phyloP scores from a whole-genome alignment of 192 early-diverging fungal genomes.

The Linnemannia exigua region DNA sequence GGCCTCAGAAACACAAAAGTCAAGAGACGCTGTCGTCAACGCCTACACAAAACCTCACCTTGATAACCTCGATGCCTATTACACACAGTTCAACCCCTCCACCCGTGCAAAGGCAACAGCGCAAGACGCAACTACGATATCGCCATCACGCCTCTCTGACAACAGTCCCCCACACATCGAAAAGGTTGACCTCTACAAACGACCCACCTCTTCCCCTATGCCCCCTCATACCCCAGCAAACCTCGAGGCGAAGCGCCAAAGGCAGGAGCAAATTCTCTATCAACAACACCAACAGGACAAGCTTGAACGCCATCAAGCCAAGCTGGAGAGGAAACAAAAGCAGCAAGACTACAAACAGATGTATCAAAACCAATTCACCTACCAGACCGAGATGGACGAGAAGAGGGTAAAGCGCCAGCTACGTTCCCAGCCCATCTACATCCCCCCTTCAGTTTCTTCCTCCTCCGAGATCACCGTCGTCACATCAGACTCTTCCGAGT shows the following conservation, averaged over 20 bases:
- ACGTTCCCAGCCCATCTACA: conserved; percentile 35
- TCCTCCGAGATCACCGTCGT: neutral
- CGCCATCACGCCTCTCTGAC: neutral
- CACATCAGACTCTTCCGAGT: neutral
- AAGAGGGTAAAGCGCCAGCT: conserved; percentile 31
- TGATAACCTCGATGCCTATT: neutral
- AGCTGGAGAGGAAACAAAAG: conserved; percentile 42
- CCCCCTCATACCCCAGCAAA: neutral
- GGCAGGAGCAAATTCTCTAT: conserved; percentile 1
- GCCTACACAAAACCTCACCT: neutral
- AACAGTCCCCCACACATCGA: neutral
- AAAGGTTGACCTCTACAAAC: conserved; percentile 37
- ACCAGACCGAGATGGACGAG: conserved; percentile 20
- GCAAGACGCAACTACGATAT: neutral
- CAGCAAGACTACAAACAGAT: conserved; percentile 40
- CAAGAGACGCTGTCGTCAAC: neutral
- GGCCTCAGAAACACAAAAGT: conserved; percentile 20
- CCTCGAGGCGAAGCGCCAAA: conserved; percentile 11
- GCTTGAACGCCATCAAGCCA: conserved; percentile 22
- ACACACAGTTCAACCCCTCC: neutral
- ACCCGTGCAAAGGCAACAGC: neutral
- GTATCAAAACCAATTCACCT: conserved; percentile 37
- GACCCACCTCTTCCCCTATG: conserved; percentile 23
- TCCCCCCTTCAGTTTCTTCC: neutral
- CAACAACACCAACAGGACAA: conserved; percentile 19